A percentile compares a stretch with the other conserved stretches of the same genome.
Conservation (phyloP, 345 rosid genomes). For the Cardamine resedifolia region DNA sequence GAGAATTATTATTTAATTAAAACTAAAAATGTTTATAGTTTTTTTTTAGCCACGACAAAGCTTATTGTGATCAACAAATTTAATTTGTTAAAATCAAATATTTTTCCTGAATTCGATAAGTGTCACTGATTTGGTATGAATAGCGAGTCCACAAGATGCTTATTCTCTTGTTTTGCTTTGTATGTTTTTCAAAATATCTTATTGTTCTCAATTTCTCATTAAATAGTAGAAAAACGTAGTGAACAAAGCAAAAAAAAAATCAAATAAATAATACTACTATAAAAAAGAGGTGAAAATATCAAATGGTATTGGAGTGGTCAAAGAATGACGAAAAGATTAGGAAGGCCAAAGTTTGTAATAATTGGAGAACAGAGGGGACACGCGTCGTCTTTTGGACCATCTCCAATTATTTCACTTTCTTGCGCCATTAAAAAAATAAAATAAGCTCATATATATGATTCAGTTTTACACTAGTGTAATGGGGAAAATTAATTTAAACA, state of each 20-base stretch:
- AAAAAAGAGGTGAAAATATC: slow-evolving; percentile 6
- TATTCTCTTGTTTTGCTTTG: background rate
- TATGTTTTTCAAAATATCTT: too few species aligned
- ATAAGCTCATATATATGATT: background rate
- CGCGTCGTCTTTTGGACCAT: slow-evolving; percentile 41
- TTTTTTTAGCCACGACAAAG: too few species aligned
- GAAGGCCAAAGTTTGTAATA: slow-evolving; percentile 31
- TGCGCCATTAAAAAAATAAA: too few species aligned
- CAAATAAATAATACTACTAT: background rate
- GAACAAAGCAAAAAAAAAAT: background rate
- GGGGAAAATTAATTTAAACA: background rate
- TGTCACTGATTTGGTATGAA: too few species aligned
- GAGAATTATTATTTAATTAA: too few species aligned
- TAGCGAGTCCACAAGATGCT: slow-evolving; percentile 22
- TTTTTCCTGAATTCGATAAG: too few species aligned
- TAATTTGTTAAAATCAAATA: too few species aligned
- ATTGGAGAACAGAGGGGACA: slow-evolving; percentile 30
- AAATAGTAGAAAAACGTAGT: background rate
- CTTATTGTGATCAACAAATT: too few species aligned
- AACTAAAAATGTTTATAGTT: too few species aligned
- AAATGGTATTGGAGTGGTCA: slow-evolving; percentile 37
- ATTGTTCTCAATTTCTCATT: background rate
- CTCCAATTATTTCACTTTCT: slow-evolving; percentile 26
- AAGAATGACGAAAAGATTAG: slow-evolving; percentile 33
- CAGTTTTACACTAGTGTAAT: background rate